These are phyloP conservation scores for Fusarium musae DNA, from an alignment of 2,329 filamentous ascomycete species.

Conservation along the genomic window DNA sequence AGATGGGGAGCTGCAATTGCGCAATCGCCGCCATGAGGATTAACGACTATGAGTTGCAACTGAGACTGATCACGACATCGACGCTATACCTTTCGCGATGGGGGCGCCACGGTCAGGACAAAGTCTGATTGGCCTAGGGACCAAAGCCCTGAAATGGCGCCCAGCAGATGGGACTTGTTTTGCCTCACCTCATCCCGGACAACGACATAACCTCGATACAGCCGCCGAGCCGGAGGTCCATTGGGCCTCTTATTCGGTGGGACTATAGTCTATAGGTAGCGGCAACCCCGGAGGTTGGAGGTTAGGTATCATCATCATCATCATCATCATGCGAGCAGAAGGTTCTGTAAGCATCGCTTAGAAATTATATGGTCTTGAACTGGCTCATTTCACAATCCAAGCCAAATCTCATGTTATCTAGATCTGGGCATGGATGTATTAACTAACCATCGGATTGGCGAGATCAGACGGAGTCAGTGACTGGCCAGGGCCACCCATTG, in stretches of 20 bases:
- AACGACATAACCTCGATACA: constrained; percentile 32
- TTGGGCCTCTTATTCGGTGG: constrained; percentile 17
- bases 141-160: constrained; percentile 37
- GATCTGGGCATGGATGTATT: constrained; percentile 5
- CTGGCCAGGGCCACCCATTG: not conserved
- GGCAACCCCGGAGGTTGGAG: constrained; percentile 21
- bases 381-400: constrained; percentile 28
- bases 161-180: constrained; percentile 40
- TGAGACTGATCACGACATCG: constrained; percentile 63
- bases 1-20: constrained; percentile 49
- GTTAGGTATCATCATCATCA: not conserved
- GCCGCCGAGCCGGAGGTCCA: constrained; percentile 43
- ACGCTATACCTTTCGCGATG: constrained; percentile 63
- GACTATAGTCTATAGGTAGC: constrained; percentile 5
- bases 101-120: constrained; percentile 33
- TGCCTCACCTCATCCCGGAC: constrained; percentile 39
- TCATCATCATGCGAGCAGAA: not conserved
- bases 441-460: constrained; percentile 4
- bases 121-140: constrained; percentile 50
- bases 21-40: constrained; percentile 51
- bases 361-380: constrained; percentile 9
- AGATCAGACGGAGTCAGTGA: not conserved
- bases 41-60: constrained; percentile 46
- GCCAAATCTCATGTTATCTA: constrained; percentile 10
- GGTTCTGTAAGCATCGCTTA: constrained; percentile 10